Evolutionary conservation across 176 grass and related monocot genomes (phyloP).

Genomic region (Tillandsia fasciculata): DNA sequence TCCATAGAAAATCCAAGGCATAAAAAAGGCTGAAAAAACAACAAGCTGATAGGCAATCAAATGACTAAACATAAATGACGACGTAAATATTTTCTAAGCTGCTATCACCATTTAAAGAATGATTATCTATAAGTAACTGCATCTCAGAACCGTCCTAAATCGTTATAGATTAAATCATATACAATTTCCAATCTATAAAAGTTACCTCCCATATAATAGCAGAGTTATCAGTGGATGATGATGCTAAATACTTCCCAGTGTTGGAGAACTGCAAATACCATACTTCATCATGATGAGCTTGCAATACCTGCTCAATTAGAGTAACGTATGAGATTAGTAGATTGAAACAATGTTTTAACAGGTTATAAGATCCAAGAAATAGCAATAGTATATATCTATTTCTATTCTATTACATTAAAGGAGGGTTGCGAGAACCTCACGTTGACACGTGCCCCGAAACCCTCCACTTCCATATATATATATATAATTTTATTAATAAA

Average conservation of each 20-base stretch:
- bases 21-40: neutral
- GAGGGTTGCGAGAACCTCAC: too few relatives aligned
- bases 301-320: conserved; percentile 45
- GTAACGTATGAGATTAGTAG: neutral
- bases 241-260: conserved; percentile 75
- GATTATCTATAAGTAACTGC: too few relatives aligned
- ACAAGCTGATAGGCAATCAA: too few relatives aligned
- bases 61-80: too few relatives aligned
- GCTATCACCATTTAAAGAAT: too few relatives aligned
- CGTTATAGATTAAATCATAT: too few relatives aligned
- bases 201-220: conserved; percentile 97
- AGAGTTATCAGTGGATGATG: conserved; percentile 70
- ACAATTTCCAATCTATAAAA: neutral
- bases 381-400: neutral
- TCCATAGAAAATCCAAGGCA: neutral
- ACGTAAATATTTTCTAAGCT: too few relatives aligned
- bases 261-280: conserved; percentile 97
- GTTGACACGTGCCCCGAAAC: too few relatives aligned
- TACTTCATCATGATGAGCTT: conserved; percentile 70
- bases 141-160: too few relatives aligned
- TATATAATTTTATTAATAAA: too few relatives aligned
- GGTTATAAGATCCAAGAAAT: neutral
- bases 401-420: too few relatives aligned
- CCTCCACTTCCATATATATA: too few relatives aligned
- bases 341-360: neutral